phyloP scores from a whole-genome alignment of 331 rosid species.

The Pyracantha coccinea region DNA sequence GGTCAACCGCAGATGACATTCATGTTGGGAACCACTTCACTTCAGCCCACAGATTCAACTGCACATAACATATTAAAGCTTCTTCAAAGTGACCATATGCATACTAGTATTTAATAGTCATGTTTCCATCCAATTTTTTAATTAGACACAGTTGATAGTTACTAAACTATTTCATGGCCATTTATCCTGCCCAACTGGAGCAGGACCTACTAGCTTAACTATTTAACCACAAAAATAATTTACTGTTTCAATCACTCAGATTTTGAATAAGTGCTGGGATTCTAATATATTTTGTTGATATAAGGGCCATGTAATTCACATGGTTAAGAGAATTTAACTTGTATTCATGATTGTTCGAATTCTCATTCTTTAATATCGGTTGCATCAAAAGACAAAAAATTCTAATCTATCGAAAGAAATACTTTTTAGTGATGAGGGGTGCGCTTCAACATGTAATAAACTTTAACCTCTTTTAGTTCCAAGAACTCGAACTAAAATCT shows the following conservation, averaged over 20 bases:
- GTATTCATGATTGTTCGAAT: not conserved
- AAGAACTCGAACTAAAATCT: not conserved
- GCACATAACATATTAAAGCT: not conserved
- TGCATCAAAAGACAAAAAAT: not conserved
- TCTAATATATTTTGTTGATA: not conserved
- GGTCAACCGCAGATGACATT: conserved; percentile 16
- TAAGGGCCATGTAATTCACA: not conserved
- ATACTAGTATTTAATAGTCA: not conserved
- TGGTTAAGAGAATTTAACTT: not conserved
- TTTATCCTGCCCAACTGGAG: not conserved
- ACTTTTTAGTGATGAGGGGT: not conserved
- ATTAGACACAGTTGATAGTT: not conserved
- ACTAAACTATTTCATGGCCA: not conserved
- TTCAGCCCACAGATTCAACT: conserved; percentile 2
- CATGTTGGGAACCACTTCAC: conserved; percentile 1
- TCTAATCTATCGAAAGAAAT: not conserved
- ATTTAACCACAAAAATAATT: not conserved
- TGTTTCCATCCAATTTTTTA: not conserved
- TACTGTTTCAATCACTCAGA: not conserved
- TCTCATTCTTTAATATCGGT: not conserved
- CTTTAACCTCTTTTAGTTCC: not conserved
- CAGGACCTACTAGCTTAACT: no score
- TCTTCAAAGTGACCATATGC: not conserved
- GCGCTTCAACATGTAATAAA: not conserved
- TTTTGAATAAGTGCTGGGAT: not conserved